A percentile compares a stretch with the other conserved stretches of the same genome.
Conservation (phyloP, 495 filamentous ascomycete species). For the Neurospora hispaniola region DNA sequence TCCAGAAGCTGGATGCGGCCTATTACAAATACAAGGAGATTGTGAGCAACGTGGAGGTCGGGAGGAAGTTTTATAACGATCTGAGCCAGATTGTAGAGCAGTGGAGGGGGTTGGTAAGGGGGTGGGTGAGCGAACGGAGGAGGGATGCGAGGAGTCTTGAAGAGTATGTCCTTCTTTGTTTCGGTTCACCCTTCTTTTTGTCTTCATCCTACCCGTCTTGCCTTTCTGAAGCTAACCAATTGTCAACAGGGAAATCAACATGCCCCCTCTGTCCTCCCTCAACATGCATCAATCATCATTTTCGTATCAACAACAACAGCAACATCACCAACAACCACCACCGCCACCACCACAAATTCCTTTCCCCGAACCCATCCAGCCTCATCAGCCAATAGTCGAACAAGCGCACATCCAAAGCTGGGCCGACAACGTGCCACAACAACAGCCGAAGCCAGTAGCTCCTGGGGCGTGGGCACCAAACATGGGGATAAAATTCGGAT, state of each 20-base stretch:
- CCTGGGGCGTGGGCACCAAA: constrained; percentile 65
- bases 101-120: constrained; percentile 61
- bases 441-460: constrained; percentile 40
- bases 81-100: constrained; percentile 71
- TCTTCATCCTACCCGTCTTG: background rate
- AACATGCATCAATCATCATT: constrained; percentile 17
- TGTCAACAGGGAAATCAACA: constrained; percentile 31
- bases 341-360: constrained; percentile 5
- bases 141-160: constrained; percentile 74
- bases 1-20: constrained; percentile 84
- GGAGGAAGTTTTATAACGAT: constrained; percentile 94
- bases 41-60: constrained; percentile 76
- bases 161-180: constrained; percentile 38
- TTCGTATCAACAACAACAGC: background rate
- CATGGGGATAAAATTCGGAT: constrained; percentile 63
- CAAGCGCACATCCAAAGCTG: constrained; percentile 38
- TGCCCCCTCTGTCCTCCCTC: constrained; percentile 39
- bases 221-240: background rate
- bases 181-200: background rate
- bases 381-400: constrained; percentile 24
- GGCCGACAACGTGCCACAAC: constrained; percentile 39
- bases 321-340: constrained; percentile 1
- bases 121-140: constrained; percentile 68
- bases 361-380: constrained; percentile 8
- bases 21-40: constrained; percentile 95